These are phyloP conservation scores for Nephelium lappaceum DNA, from an alignment of 345 rosid species.

Conservation along the genomic window DNA sequence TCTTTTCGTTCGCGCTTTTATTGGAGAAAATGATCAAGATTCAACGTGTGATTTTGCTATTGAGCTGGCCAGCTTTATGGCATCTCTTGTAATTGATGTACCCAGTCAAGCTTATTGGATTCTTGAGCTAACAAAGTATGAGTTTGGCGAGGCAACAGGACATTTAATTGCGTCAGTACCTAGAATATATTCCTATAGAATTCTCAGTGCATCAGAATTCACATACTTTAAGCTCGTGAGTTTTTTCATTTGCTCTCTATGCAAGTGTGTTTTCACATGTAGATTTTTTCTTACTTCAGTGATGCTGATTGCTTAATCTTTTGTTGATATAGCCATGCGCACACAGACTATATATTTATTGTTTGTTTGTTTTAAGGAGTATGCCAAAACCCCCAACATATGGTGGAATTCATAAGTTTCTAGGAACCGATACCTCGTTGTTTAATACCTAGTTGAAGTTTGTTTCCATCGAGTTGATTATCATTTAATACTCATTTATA, in stretches of 20 bases:
- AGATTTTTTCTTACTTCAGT: constrained; percentile 4
- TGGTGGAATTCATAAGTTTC: neutral
- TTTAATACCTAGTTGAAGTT: neutral
- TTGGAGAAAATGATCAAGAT: constrained; percentile 36
- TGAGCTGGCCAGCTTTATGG: constrained; percentile 86
- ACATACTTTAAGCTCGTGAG: constrained; percentile 39
- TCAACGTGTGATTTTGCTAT: constrained; percentile 74
- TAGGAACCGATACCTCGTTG: neutral
- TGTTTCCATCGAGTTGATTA: neutral
- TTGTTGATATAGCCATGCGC: neutral
- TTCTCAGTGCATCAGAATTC: constrained; percentile 35
- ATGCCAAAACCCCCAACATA: neutral
- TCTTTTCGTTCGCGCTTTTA: constrained; percentile 54
- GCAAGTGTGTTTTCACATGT: neutral
- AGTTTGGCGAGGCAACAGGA: constrained; percentile 71
- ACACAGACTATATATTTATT: neutral
- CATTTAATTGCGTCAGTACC: constrained; percentile 85
- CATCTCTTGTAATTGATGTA: constrained; percentile 76
- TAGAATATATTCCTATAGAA: constrained; percentile 68
- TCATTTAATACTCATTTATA: neutral
- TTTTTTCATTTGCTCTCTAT: constrained; percentile 17
- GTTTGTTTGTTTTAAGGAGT: neutral
- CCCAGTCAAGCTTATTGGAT: constrained; percentile 90
- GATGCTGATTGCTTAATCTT: constrained; percentile 1
- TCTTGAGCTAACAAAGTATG: constrained; percentile 66